A percentile compares a stretch with the other conserved stretches of the same genome.
Conservation (phyloP, 1,284 basidiomycete species). For the Leccinum insolens region DNA sequence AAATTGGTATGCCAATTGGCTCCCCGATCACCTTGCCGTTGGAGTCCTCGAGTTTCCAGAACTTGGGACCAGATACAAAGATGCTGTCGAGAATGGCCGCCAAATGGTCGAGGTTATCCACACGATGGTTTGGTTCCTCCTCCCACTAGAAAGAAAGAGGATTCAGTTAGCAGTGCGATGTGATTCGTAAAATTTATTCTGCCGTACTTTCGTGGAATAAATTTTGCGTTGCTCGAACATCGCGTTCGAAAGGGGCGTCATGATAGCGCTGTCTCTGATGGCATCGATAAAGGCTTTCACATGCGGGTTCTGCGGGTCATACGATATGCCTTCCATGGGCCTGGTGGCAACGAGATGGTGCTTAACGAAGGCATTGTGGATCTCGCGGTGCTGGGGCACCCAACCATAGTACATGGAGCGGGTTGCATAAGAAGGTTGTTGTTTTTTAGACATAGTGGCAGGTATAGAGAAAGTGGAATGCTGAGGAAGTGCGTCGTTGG, state of each 20-base stretch:
- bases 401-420: too few relatives aligned
- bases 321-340: too few relatives aligned
- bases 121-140: background rate
- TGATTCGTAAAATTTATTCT: background rate
- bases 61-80: slow-evolving; percentile 11
- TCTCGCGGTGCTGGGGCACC: too few relatives aligned
- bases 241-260: background rate
- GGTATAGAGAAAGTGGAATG: too few relatives aligned
- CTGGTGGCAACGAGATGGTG: too few relatives aligned
- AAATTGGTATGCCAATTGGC: slow-evolving; percentile 24
- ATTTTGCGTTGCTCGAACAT: slow-evolving; percentile 19
- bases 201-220: slow-evolving; percentile 10
- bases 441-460: too few relatives aligned
- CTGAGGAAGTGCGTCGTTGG: too few relatives aligned
- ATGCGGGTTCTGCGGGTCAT: too few relatives aligned
- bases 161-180: background rate
- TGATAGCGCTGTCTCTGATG: too few relatives aligned
- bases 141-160: slow-evolving; percentile 6
- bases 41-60: slow-evolving; percentile 4
- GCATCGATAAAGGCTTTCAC: too few relatives aligned
- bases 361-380: too few relatives aligned
- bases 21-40: slow-evolving; percentile 15
- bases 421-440: too few relatives aligned
- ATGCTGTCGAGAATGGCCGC: slow-evolving; percentile 14
- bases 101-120: slow-evolving; percentile 11